Evolutionary conservation across 2,329 filamentous ascomycete species (phyloP).

Genomic region (Fusarium fujikuroi): DNA sequence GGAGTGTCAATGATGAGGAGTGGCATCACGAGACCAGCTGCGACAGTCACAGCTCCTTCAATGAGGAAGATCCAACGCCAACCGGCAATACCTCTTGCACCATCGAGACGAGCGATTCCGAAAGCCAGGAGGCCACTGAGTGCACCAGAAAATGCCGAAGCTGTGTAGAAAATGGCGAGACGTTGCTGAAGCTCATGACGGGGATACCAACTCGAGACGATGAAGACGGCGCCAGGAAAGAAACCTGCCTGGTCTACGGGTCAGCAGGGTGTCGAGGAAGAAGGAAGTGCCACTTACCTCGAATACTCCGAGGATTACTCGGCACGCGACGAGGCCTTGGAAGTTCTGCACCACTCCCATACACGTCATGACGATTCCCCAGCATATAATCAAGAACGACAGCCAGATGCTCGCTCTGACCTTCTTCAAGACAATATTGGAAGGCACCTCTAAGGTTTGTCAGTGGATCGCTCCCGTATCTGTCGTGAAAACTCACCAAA

Average conservation of each 20-base stretch:
- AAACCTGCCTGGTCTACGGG: constrained; percentile 50
- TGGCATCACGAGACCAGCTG: constrained; percentile 45
- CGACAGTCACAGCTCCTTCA: constrained; percentile 57
- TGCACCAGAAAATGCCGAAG: constrained; percentile 52
- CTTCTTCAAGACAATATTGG: constrained; percentile 50
- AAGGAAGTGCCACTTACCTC: constrained; percentile 44
- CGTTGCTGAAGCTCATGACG: constrained; percentile 45
- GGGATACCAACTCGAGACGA: constrained; percentile 47
- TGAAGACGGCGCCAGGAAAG: constrained; percentile 47
- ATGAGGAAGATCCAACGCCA: constrained; percentile 67
- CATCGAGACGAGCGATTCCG: constrained; percentile 57
- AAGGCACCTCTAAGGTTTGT: constrained; percentile 50
- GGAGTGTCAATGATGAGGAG: constrained; percentile 58
- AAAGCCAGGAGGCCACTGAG: constrained; percentile 59
- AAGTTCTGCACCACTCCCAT: constrained; percentile 60
- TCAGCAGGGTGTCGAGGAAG: neutral
- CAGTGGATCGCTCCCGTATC: neutral
- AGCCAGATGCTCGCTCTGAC: constrained; percentile 51
- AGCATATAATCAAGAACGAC: constrained; percentile 50
- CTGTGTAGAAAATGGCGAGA: constrained; percentile 50
- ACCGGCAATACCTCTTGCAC: constrained; percentile 52
- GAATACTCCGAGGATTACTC: constrained; percentile 54
- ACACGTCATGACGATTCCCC: constrained; percentile 57
- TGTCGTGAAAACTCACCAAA: constrained; percentile 6
- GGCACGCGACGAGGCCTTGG: constrained; percentile 56